These are phyloP conservation scores for Nannochloropsis gaditana DNA, from an alignment of 108 stramenopile genomes.

Conservation along the genomic window DNA sequence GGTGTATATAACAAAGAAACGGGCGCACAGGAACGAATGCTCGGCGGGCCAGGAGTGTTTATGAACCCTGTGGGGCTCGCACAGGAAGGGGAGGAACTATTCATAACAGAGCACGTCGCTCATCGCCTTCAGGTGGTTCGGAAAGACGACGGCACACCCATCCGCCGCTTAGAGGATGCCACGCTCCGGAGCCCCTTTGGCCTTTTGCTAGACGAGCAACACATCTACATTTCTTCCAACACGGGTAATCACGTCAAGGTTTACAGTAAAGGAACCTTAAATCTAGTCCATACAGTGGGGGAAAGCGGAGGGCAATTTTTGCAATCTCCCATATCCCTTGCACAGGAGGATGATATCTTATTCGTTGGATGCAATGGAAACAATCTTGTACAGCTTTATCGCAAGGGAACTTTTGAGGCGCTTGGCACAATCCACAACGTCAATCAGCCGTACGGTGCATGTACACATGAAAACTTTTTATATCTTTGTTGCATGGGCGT, in stretches of 20 bases:
- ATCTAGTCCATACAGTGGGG: neutral
- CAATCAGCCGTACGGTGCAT: neutral
- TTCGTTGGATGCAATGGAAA: slow-evolving; percentile 8
- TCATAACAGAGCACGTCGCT: neutral
- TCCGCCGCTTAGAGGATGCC: neutral
- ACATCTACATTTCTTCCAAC: neutral
- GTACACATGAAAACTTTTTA: neutral
- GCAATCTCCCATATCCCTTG: slow-evolving; percentile 1
- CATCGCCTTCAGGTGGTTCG: neutral
- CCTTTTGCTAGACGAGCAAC: neutral
- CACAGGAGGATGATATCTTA: slow-evolving; percentile 20
- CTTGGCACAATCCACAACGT: slow-evolving; percentile 17
- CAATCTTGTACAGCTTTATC: slow-evolving; percentile 10
- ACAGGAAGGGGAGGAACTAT: neutral
- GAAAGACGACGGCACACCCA: neutral
- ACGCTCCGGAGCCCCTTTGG: slow-evolving; percentile 7
- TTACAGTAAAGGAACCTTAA: neutral
- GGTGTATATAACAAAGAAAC: slow-evolving; percentile 4
- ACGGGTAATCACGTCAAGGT: neutral
- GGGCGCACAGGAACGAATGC: neutral
- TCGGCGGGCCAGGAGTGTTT: neutral
- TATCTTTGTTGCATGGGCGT: neutral
- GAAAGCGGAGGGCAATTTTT: neutral
- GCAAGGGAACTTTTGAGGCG: slow-evolving; percentile 8
- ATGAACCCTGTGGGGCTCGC: neutral